Base-by-base conservation (phyloP, 768 basidiomycete genomes). In the Boletus reticulatus region DNA sequence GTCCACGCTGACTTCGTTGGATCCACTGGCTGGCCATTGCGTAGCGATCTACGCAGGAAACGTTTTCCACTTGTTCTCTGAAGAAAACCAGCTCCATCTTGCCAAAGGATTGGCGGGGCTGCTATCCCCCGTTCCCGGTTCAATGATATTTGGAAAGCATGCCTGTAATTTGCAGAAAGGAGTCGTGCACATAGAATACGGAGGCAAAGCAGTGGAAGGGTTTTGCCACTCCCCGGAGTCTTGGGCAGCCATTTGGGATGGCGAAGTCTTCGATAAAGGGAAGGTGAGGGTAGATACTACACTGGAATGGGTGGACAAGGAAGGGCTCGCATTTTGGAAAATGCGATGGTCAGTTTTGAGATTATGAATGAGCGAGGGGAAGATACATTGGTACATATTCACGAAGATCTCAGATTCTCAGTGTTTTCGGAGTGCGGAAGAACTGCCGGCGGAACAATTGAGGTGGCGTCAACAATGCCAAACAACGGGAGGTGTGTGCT, bases 1-100 rank as follows among this genome's bases (percentile, higher is more conserved):
- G 19, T 32, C 57, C 6, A 56, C 69, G 0, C 53, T 81, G 50
- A 73, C 62, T 1, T 78, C 80, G 2, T 72, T 84, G 43, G 80
- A 69, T 22, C 76, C 77, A 1, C 69, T 84, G 4, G 76, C 65
- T 43, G 80, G 80, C 0, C 78, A 72, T 43, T 69, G 83, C 29
- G 73, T 81, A 6, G 79, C 71, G 9, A 80, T 85, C 32, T 76
- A 80, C 53, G 77, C 76, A 1, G 74, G 75, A 6, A 68, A 75
- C 8, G 69, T 84, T 56, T 83, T 85, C 61, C 71, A 70, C 66
- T 46, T 71, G 7, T 73, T 73, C 49, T 53, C 59, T 4, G 65
- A 70, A 43, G 63, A 58, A 10, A 61, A 66, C 32, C 71, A 73
- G 42, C 49, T 58, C 12, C 48, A 50, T 6, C 51, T 72, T 7